These are phyloP conservation scores for Phyllosticta paracitricarpa DNA, from an alignment of 2,329 filamentous ascomycete species.

Conservation along the genomic window DNA sequence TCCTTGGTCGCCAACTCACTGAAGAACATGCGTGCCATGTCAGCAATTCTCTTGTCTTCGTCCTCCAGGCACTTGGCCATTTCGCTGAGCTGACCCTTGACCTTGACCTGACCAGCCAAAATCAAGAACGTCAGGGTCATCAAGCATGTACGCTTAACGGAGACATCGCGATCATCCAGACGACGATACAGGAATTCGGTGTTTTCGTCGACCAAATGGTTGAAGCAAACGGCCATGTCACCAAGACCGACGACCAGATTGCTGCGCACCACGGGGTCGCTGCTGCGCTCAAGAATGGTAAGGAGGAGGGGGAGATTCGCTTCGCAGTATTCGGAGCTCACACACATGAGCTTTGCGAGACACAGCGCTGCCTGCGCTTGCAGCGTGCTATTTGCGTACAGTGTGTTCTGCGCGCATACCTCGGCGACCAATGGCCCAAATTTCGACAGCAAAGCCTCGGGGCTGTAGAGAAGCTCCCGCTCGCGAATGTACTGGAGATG, in stretches of 20 bases:
- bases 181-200: conserved; percentile 95
- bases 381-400: conserved; percentile 78
- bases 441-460: conserved; percentile 72
- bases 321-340: conserved; percentile 94
- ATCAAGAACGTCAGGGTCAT: conserved; percentile 99
- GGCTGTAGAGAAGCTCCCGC: conserved; percentile 72
- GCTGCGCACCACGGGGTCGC: conserved; percentile 83
- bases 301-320: conserved; percentile 85
- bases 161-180: conserved; percentile 76
- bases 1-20: conserved; percentile 95
- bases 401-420: conserved; percentile 89
- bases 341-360: conserved; percentile 97
- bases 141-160: conserved; percentile 91
- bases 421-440: conserved; percentile 90
- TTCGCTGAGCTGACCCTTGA: conserved; percentile 95
- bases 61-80: conserved; percentile 99
- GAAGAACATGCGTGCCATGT: conserved; percentile 96
- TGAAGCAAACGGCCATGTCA: conserved; percentile 99
- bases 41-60: conserved; percentile 85
- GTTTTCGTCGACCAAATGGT: conserved; percentile 97
- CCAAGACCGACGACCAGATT: conserved; percentile 95
- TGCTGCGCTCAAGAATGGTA: conserved; percentile 92
- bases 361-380: conserved; percentile 91
- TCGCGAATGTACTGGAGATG: conserved; percentile 78
- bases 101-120: conserved; percentile 94